A percentile compares a stretch with the other conserved stretches of the same genome.
Evolutionary conservation across 1,284 basidiomycete species (phyloP).

Genomic region (Somion occarium): DNA sequence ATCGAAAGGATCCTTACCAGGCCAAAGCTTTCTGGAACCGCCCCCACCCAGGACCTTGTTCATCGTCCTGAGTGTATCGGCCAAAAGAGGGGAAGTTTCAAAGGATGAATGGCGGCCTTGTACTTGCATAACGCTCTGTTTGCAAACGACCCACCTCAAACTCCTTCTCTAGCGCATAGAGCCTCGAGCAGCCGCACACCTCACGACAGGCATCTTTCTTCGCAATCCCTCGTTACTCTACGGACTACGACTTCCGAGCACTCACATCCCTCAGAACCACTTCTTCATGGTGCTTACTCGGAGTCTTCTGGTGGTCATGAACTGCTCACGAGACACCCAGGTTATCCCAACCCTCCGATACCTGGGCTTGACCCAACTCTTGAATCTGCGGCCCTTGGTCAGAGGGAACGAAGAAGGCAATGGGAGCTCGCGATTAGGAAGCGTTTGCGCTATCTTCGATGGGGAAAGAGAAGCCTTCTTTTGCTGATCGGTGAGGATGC

Average conservation of each 20-base stretch:
- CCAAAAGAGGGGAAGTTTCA: no score
- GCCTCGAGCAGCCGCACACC: conserved; percentile 13
- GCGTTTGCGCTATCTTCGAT: conserved; percentile 37
- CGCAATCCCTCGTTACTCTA: conserved; percentile 46
- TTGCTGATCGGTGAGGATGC: conserved; percentile 41
- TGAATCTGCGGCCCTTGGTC: conserved; percentile 35
- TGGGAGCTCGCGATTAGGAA: conserved; percentile 33
- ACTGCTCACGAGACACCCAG: conserved; percentile 41
- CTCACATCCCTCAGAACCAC: conserved; percentile 47
- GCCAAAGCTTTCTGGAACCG: no score
- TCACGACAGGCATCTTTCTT: conserved; percentile 36
- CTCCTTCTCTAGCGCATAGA: conserved; percentile 20
- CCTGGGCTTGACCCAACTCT: conserved; percentile 24
- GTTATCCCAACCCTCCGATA: conserved; percentile 25
- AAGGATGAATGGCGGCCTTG: conserved; percentile 44
- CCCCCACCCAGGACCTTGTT: no score
- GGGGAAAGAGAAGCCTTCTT: conserved; percentile 35
- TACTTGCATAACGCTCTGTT: conserved; percentile 54
- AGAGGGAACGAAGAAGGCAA: conserved; percentile 35
- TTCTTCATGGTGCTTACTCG: conserved; percentile 33
- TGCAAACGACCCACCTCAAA: conserved; percentile 31
- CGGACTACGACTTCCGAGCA: conserved; percentile 40
- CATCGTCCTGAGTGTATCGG: no score
- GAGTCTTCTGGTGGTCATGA: conserved; percentile 30
- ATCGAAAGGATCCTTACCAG: no score